Base-by-base conservation (phyloP, 2,329 filamentous ascomycete genomes). In the Aureobasidium sp. region DNA sequence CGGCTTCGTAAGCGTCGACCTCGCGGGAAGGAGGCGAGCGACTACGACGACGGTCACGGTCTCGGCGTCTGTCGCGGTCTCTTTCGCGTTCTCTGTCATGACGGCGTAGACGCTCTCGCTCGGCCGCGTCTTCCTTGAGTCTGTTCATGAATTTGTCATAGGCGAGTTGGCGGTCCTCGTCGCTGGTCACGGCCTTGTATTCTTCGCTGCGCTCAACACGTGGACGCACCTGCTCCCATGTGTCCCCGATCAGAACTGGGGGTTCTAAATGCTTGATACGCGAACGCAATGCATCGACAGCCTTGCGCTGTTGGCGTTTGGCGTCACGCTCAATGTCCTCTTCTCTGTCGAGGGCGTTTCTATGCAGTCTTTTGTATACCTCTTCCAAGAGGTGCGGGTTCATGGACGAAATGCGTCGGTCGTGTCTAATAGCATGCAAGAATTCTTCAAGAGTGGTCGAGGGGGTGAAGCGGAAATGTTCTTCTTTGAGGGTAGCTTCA, bases 91-190 rank as follows among this genome's bases (percentile, higher is more conserved):
- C 79, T 60, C 77, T 75, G 52, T 84, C 81, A 53, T 82, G 65
- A 61, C 73, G 73, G n/a, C 70, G 68, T 60, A 73, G 69, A 54
- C 73, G 72, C 52, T 72, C 68, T 62, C 70, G 77, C 63, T 96
- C 91, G 35, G 79, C 78, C 66, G 95, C 91, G 60, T 95, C 90
- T 67, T 95, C 90, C 72, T 92, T 92, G n/a, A 97, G 79, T 56
- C 94, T 90, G 64, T 90, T 89, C 68, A 97, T 86, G 69, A 91
- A 85, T 76, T 96, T 97, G 62, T 97, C 92, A 76, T 97, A 97
- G 15, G 91, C 93, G 67, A 83, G 82, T 65, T 87, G 85, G 62
- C 92, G 89, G 64, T 88, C 81, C 59, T 96, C 91, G 66, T 99
- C 94, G 47, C 89, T 87, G 66, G 86, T 81, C 53, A 97, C 82